Conservation (phyloP, 345 rosid genomes). For the Tarenaya hassleriana region DNA sequence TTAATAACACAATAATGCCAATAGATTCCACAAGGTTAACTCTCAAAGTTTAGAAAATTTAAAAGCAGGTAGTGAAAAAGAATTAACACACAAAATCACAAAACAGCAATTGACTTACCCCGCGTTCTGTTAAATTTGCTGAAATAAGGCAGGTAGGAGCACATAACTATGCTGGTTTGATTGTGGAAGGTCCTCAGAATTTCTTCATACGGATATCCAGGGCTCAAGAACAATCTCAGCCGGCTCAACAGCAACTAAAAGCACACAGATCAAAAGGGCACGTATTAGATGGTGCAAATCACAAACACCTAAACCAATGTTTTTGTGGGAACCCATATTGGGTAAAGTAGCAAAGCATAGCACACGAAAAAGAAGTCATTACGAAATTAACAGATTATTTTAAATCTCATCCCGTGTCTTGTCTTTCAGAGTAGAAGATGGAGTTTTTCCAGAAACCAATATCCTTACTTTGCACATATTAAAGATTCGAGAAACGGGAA, state of each 20-base stretch:
- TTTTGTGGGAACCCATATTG: no score
- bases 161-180: constrained; percentile 75
- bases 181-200: constrained; percentile 82
- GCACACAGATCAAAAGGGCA: constrained; percentile 9
- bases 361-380: no score
- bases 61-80: no score
- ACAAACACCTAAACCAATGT: no score
- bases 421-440: no score
- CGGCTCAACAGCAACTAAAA: constrained; percentile 71
- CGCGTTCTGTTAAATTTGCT: constrained; percentile 62
- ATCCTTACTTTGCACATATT: no score
- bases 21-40: background rate
- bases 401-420: no score
- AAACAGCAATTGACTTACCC: constrained; percentile 35
- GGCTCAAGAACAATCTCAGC: constrained; percentile 79
- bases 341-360: no score
- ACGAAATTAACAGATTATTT: no score
- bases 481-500: background rate
- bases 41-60: constrained; percentile 1
- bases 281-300: no score
- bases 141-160: constrained; percentile 65
- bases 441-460: no score
- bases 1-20: constrained; percentile 14
- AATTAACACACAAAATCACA: constrained; percentile 3
- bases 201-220: constrained; percentile 92